Percentiles rank a stretch among this genome's conserved stretches.
Evolutionary conservation across 345 rosid species (phyloP).

Genomic region (Anacardium occidentale): DNA sequence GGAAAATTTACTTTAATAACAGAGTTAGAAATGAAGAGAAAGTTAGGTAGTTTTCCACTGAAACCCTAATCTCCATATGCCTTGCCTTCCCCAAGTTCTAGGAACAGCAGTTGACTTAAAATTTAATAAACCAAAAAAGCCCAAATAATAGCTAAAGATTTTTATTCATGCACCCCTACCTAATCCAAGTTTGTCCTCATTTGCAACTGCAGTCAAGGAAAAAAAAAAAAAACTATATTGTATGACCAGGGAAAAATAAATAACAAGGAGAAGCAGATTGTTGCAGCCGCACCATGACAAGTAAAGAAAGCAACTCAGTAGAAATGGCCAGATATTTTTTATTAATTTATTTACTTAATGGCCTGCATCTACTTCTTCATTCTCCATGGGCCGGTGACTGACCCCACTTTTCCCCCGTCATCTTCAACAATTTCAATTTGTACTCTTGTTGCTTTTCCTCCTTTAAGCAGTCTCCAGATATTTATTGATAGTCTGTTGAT

Average conservation of each 20-base stretch:
- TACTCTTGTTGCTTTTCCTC: not conserved
- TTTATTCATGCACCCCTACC: conserved; percentile 4
- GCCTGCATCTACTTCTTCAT: not conserved
- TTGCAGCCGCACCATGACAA: conserved; percentile 23
- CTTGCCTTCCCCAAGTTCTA: conserved; percentile 5
- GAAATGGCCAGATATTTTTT: not conserved
- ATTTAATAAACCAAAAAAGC: not conserved
- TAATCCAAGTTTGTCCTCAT: conserved; percentile 17
- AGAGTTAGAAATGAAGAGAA: too few relatives aligned
- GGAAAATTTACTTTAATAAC: too few relatives aligned
- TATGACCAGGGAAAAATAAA: not conserved
- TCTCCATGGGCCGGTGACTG: conserved; percentile 52
- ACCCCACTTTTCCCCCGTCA: conserved; percentile 34
- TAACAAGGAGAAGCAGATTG: not conserved
- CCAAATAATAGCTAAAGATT: not conserved
- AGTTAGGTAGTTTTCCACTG: too few relatives aligned
- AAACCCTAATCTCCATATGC: too few relatives aligned
- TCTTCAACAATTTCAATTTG: conserved; percentile 19
- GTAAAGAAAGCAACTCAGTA: conserved; percentile 13
- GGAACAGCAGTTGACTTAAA: conserved; percentile 1
- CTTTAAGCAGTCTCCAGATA: not conserved
- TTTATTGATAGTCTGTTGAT: not conserved
- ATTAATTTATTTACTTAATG: not conserved
- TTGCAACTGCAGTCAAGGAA: conserved; percentile 6
- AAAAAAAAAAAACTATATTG: not conserved